Base-by-base conservation (phyloP, 345 rosid genomes). In the Boechera divaricarpa region DNA sequence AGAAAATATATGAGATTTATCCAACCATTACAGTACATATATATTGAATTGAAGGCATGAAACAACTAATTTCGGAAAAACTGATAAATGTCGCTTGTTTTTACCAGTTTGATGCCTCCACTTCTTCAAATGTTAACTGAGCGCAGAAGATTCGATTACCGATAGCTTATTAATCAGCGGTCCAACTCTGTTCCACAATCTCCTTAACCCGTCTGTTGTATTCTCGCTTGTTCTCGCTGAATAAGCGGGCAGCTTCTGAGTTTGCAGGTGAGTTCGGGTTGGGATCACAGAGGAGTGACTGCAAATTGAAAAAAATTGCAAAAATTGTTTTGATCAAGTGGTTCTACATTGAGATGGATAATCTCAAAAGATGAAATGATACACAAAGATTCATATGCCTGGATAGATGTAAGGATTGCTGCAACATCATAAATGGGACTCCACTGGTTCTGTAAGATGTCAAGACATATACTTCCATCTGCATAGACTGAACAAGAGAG, bases 171-270 rank as follows among this genome's bases (percentile, higher is more conserved):
- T 82, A 88, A 60, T 88, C 89, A 0, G 92, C 90, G 0, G 90
- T 90, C 96, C 92, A 88, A 81, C 91, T 86, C 84, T 85, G 89
- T 84, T 87, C 88, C 79, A 88, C 91, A 33, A 86, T 78, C 62
- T 88, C 93, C 70, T 89, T 77, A 18, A 90, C 92, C 60, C 87
- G 77, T 45, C 88, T 68, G 71, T 86, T 91, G 79, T 91, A 89
- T 56, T 91, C 92, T 87, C 92, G 15, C 92, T 89, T 91, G 87
- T 56, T 91, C 92, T 89, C 94, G 10, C 94, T 89, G 63, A 87
- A 89, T 91, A 91, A 85, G 67, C 90, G 76, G 35, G 90, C 91
- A 6, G 92, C 94, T 83, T 91, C 94, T 0, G 97, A 91, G 74
- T 87, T 91, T 69, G 97, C 91, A 41, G 97, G 94, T 7, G 90